Conservation (phyloP, 169 alveolate genomes). For the Plasmodium cynomolgi region DNA sequence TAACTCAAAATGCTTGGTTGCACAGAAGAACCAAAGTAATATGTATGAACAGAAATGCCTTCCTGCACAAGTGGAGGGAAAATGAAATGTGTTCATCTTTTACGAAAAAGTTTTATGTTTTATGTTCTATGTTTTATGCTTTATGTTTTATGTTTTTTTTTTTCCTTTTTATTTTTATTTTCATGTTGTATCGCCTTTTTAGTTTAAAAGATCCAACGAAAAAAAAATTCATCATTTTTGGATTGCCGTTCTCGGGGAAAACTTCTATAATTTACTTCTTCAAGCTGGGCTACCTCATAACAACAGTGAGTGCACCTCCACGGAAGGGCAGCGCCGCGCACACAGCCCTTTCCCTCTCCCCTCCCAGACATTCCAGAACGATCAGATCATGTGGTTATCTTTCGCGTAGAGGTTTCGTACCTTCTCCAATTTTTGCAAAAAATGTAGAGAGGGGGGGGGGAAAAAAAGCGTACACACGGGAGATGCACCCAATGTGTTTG, state of each 20-base stretch:
- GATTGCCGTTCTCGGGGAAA: conserved; percentile 75
- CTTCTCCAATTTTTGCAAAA: neutral
- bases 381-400: neutral
- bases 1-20: neutral
- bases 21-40: conserved; percentile 5
- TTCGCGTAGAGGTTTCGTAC: neutral
- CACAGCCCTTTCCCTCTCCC: neutral
- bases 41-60: neutral
- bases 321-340: neutral
- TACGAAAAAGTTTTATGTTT: conserved; percentile 41
- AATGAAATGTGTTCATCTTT: conserved; percentile 34
- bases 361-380: neutral
- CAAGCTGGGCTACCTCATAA: conserved; percentile 72
- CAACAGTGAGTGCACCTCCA: conserved; percentile 25
- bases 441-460: neutral
- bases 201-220: conserved; percentile 31
- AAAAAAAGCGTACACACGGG: neutral
- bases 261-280: conserved; percentile 70
- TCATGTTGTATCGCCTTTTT: conserved; percentile 60
- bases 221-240: conserved; percentile 68
- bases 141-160: too few species aligned
- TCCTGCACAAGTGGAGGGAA: conserved; percentile 7
- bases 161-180: neutral
- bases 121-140: too few species aligned
- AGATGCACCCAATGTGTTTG: neutral